These are phyloP conservation scores for Scutellaria barbata DNA, from an alignment of 257 asterid species.

Conservation along the genomic window DNA sequence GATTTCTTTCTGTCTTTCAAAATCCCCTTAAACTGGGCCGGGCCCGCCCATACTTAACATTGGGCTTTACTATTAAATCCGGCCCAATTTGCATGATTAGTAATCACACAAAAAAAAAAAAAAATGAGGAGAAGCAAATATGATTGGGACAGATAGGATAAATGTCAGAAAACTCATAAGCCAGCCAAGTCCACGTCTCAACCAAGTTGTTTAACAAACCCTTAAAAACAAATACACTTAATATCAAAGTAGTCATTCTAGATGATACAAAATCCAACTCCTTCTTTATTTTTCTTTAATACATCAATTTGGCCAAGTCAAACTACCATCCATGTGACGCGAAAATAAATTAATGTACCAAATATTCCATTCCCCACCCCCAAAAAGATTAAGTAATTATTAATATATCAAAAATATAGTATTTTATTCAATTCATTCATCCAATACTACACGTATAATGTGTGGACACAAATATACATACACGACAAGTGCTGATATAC, in stretches of 20 bases:
- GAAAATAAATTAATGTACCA: constrained; percentile 5
- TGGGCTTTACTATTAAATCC: no score
- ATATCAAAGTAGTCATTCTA: no score
- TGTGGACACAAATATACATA: neutral
- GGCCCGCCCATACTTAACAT: no score
- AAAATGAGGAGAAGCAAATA: neutral
- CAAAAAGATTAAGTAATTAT: no score
- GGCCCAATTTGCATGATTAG: no score
- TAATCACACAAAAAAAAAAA: neutral
- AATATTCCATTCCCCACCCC: neutral
- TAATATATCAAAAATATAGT: no score
- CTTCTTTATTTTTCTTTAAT: neutral
- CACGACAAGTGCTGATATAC: neutral
- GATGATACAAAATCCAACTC: no score
- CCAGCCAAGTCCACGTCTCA: constrained; percentile 28
- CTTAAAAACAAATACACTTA: neutral
- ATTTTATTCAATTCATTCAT: neutral
- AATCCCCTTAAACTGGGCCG: no score
- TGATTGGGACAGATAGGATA: neutral
- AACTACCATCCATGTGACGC: constrained; percentile 29
- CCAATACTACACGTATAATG: neutral
- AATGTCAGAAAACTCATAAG: constrained; percentile 1
- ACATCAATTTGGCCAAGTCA: neutral
- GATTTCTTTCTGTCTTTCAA: no score
- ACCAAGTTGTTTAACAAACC: neutral